Conservation (phyloP, 1,139 yeast species). For the Hansenula lynferdii region DNA sequence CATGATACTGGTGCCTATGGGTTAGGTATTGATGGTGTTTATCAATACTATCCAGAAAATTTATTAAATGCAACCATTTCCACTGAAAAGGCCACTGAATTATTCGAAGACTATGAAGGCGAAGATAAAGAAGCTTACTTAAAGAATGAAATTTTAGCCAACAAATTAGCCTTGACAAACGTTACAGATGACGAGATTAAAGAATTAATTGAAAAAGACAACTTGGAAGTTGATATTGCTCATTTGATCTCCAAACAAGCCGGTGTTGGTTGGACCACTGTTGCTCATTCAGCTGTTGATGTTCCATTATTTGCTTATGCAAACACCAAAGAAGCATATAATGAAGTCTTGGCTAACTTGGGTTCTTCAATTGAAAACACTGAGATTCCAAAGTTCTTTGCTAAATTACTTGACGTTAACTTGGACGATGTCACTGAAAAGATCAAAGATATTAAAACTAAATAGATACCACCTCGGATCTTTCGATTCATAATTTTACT, state of each 20-base stretch:
- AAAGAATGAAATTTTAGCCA: slow-evolving; percentile 12
- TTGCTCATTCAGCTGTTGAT: slow-evolving; percentile 20
- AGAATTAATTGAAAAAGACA: slow-evolving; percentile 8
- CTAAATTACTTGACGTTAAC: slow-evolving; percentile 19
- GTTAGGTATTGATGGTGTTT: slow-evolving; percentile 15
- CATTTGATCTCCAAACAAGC: slow-evolving; percentile 13
- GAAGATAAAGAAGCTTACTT: slow-evolving; percentile 13
- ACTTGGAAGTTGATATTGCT: slow-evolving; percentile 11
- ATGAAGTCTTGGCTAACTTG: slow-evolving; percentile 15
- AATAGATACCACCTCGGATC: too few species aligned
- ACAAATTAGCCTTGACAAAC: slow-evolving; percentile 1
- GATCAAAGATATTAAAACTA: slow-evolving; percentile 9
- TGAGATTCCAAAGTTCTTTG: slow-evolving; percentile 22
- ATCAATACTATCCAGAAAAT: slow-evolving; percentile 19
- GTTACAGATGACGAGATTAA: slow-evolving; percentile 13
- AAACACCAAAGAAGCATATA: slow-evolving; percentile 20
- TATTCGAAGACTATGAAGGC: slow-evolving; percentile 15
- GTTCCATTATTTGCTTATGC: slow-evolving; percentile 21
- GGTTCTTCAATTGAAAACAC: slow-evolving; percentile 23
- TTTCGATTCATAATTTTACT: too few species aligned
- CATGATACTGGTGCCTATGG: slow-evolving; percentile 23
- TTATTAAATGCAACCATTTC: slow-evolving; percentile 15
- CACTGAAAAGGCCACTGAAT: slow-evolving; percentile 16
- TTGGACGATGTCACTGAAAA: slow-evolving; percentile 19
- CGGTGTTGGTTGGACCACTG: slow-evolving; percentile 20